Evolutionary conservation across 208 protist genomes (phyloP), one percentile per base, ranked within the genome.

Genomic region (Vickermania ingenoplastis): DNA sequence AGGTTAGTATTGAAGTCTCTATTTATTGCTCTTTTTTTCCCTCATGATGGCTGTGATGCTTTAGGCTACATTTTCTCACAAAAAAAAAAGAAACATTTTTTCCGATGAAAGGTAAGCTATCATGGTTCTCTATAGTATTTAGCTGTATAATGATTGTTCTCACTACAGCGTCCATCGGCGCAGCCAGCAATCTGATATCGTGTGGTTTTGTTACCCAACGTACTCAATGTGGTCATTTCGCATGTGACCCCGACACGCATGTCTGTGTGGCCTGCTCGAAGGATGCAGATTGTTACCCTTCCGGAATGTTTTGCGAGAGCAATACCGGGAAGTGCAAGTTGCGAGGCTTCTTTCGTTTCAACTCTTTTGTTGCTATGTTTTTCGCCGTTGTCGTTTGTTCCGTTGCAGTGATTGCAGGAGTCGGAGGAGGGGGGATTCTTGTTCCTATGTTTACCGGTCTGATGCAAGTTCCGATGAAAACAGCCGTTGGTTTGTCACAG

Each of bases 371-470:
- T 5, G 72, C 86, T 1, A 82, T 89, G 69, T 2, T 89, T 0
- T 31, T 65, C 7, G 67, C 73, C 21, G 74, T 83, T 31, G 0
- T 67, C 5, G 67, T 93, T 31, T 81, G 82, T 28, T 73, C 86
- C 31, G 73, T 93, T 48, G 83, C 59, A 21, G 83, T 87, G 17
- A 59, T 93, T 50, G 81, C 86, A 1, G 86, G 86, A 25, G 73
- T 91, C 27, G 86, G 86, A 14, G 86, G 86, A 51, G 86, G 86
- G 28, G 86, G 73, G 87, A 84, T 65, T 71, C 68, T 23, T n/a
- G n/a, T n/a, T n/a, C n/a, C n/a, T n/a, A n/a, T n/a, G n/a, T n/a
- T n/a, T n/a, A n/a, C n/a, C n/a, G 66, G 51, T 2, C 53, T 82
- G 14, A 66, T 87, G 1, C 31, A 69, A 21, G 52, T 91, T 27